phyloP scores from a whole-genome alignment of 2,329 filamentous ascomycete genomes.

The Raffaelea ambrosiae region DNA sequence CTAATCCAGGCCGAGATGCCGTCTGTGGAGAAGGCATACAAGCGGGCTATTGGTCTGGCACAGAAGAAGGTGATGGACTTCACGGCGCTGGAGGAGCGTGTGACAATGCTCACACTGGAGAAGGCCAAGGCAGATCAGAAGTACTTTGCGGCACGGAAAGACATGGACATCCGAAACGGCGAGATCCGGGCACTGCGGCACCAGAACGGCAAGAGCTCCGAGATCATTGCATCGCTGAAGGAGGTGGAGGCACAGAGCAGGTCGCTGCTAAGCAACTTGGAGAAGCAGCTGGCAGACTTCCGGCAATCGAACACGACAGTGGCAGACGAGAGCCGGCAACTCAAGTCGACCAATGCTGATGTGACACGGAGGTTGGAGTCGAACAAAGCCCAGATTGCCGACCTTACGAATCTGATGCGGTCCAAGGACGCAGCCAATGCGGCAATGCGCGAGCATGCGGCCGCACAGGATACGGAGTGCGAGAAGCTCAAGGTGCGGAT shows the following conservation, averaged over 20 bases:
- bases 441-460: conserved; percentile 45
- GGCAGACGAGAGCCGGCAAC: conserved; percentile 61
- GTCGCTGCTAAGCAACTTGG: conserved; percentile 69
- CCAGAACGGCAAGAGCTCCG: conserved; percentile 83
- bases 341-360: conserved; percentile 66
- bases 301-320: conserved; percentile 69
- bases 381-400: conserved; percentile 65
- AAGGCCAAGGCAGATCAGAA: conserved; percentile 97
- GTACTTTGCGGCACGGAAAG: conserved; percentile 92
- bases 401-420: conserved; percentile 66
- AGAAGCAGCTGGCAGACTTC: conserved; percentile 82
- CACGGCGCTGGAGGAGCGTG: conserved; percentile 65
- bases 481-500: conserved; percentile 73
- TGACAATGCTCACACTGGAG: conserved; percentile 67
- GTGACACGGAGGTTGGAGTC: conserved; percentile 61
- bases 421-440: conserved; percentile 60
- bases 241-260: conserved; percentile 75
- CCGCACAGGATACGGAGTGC: conserved; percentile 62
- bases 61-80: conserved; percentile 81
- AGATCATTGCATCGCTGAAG: conserved; percentile 89
- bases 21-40: conserved; percentile 85
- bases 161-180: conserved; percentile 74
- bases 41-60: conserved; percentile 75
- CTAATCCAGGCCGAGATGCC: conserved; percentile 82
- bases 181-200: conserved; percentile 72